These are phyloP conservation scores for Saccharomycopsis fibuligera DNA, from an alignment of 805 yeast genomes.

Conservation along the genomic window DNA sequence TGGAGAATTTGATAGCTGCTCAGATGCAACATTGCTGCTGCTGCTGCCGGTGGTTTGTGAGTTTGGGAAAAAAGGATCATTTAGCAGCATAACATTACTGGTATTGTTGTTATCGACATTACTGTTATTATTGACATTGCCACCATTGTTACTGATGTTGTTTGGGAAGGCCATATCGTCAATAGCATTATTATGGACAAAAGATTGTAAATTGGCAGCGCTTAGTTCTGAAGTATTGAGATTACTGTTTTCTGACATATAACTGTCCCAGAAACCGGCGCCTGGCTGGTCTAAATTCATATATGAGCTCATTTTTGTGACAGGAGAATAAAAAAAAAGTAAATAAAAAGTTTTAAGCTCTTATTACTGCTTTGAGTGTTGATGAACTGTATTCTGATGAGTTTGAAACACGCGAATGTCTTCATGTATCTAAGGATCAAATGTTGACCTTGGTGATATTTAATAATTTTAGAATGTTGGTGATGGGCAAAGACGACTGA, in stretches of 20 bases:
- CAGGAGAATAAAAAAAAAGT: neutral
- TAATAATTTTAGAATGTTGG: too few relatives aligned
- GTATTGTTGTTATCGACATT: too few relatives aligned
- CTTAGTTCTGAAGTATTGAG: constrained; percentile 9
- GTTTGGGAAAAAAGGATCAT: too few relatives aligned
- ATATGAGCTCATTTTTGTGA: neutral
- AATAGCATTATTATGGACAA: neutral
- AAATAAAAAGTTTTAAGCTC: neutral
- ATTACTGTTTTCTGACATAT: neutral
- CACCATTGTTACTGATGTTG: too few relatives aligned
- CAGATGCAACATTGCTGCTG: constrained; percentile 3
- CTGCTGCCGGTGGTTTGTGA: neutral
- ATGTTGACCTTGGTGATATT: too few relatives aligned
- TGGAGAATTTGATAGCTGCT: constrained; percentile 1
- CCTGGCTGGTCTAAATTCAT: neutral
- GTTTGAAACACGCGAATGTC: neutral
- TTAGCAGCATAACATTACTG: too few relatives aligned
- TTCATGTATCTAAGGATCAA: too few relatives aligned
- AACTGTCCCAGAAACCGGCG: constrained; percentile 15
- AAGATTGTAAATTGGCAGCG: constrained; percentile 16
- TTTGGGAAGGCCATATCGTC: too few relatives aligned
- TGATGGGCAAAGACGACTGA: too few relatives aligned
- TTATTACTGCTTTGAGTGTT: neutral
- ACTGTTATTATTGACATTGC: too few relatives aligned
- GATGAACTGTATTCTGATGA: neutral